Conservation (phyloP, 768 basidiomycete genomes). For the Tulasnella sp. region DNA sequence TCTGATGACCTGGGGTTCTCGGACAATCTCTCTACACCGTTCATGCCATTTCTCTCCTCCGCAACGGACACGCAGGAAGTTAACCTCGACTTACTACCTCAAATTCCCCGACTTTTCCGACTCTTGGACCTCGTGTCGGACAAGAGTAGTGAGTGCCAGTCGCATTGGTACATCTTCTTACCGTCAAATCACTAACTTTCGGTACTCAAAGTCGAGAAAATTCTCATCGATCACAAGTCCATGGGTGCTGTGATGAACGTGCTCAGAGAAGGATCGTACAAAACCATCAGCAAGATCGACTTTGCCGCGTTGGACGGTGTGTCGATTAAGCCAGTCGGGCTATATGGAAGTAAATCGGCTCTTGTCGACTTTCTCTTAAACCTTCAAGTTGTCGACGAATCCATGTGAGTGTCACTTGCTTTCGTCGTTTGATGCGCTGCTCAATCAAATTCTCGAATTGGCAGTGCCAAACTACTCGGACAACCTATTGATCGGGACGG, state of each 20-base stretch:
- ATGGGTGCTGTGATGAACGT: conserved; percentile 37
- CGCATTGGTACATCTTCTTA: too few relatives aligned
- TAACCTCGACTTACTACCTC: background rate
- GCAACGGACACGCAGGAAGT: background rate
- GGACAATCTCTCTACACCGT: background rate
- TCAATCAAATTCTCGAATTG: background rate
- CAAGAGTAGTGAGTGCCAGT: conserved; percentile 39
- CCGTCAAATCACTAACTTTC: too few relatives aligned
- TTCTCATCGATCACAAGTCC: conserved; percentile 44
- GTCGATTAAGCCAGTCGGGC: conserved; percentile 38
- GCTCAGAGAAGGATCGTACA: conserved; percentile 39
- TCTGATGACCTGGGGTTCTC: background rate
- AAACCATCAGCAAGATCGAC: conserved; percentile 41
- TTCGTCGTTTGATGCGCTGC: background rate
- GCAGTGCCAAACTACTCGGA: background rate
- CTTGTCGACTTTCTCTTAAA: conserved; percentile 37
- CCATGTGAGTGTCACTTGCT: conserved; percentile 26
- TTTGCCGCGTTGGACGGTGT: conserved; percentile 40
- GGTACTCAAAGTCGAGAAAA: conserved; percentile 33
- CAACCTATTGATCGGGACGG: background rate
- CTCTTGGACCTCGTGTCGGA: conserved; percentile 44
- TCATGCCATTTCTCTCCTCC: background rate
- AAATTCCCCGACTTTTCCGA: conserved; percentile 38
- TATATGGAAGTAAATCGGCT: conserved; percentile 45
- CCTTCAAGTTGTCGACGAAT: conserved; percentile 28